Conservation (phyloP, 306 rosid species). For the Mimosa bimucronata region DNA sequence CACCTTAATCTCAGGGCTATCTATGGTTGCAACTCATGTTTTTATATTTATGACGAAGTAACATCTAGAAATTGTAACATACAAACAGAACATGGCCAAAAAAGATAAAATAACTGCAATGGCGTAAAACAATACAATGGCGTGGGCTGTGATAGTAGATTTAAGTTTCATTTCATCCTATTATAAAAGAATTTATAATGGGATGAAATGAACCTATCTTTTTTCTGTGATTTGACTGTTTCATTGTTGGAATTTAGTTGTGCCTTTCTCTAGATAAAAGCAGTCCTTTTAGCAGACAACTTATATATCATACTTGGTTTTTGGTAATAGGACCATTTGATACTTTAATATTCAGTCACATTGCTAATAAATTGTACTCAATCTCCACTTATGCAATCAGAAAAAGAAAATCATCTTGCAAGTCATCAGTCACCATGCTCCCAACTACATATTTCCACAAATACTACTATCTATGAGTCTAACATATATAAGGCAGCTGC, state of each 20-base stretch:
- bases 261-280: not conserved
- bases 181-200: not conserved
- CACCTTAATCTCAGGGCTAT: not conserved
- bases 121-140: too few relatives aligned
- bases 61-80: slow-evolving; percentile 43
- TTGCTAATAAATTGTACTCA: not conserved
- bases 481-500: too few relatives aligned
- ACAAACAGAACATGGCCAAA: too few relatives aligned
- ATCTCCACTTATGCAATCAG: not conserved
- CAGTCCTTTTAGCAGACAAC: not conserved
- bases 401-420: not conserved
- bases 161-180: too few relatives aligned
- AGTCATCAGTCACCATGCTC: not conserved
- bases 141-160: too few relatives aligned
- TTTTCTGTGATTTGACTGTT: too few relatives aligned
- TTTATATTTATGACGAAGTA: slow-evolving; percentile 22
- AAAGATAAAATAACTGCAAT: too few relatives aligned
- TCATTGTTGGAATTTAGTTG: not conserved
- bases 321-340: not conserved
- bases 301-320: too few relatives aligned
- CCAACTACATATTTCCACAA: not conserved
- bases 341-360: not conserved
- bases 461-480: not conserved
- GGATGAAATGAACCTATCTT: not conserved
- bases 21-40: not conserved